Base-by-base conservation (phyloP, 495 filamentous ascomycete species). In the Eremomyces bilateralis region DNA sequence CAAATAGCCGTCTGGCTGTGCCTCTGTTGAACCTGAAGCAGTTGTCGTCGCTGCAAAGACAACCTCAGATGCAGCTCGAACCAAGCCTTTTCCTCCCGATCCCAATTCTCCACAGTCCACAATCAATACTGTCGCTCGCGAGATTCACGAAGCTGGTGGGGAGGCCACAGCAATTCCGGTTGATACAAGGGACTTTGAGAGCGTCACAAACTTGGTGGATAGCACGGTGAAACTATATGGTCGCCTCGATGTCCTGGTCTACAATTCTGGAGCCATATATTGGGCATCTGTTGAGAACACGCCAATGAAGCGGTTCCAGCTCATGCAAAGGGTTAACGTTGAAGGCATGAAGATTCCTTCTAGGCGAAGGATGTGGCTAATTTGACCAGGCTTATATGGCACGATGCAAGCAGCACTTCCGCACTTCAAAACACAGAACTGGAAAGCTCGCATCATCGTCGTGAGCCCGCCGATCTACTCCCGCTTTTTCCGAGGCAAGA, bases 231-330 rank as follows among this genome's bases (percentile, higher is more conserved):
- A 34, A 43, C 55, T 53, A n/a, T 76, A 76, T 47, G 56, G 59
- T 29, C 63, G 62, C 20, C 56, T 91, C 4, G 77, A 88, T 47
- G 70, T 74, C 0, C 51, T 88, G 2, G 50, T 90, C 33, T 85
- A 88, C 59, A 90, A 90, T 51, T 71, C 74, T 0, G 80, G 81
- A 17, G 80, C 81, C 0, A 84, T 91, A 37, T 85, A 73, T 72
- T 91, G 81, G 81, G 64, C 73, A 0, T 67, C 74, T 21, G 67
- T 90, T 2, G 64, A 69, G 31, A 61, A 64, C 21, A 90, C 80
- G 3, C 78, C 81, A 1, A 58, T 73, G 44, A 79, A 77, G 51
- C 64, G 80, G 4, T 91, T 81, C 56, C 69, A 69, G 45, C 62
- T 91, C 15, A 76, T 91, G 76, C 79, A 88, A 51, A 59, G 63